phyloP scores from a whole-genome alignment of 345 rosid species.

The Pistacia atlantica region DNA sequence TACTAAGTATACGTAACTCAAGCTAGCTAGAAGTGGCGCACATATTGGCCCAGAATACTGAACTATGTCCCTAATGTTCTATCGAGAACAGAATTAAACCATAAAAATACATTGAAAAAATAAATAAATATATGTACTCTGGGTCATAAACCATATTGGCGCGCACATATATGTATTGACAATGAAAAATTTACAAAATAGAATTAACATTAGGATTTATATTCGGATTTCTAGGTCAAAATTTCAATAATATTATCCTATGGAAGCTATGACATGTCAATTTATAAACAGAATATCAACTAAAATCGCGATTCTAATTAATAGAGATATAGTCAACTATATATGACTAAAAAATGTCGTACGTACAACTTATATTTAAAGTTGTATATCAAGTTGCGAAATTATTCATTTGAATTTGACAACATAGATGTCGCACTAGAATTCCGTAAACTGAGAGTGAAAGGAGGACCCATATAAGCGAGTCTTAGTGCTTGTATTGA shows the following conservation, averaged over 20 bases:
- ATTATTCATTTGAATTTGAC: background rate
- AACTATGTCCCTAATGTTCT: background rate
- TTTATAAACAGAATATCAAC: background rate
- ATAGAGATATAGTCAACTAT: background rate
- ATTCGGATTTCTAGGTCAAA: background rate
- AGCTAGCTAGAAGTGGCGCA: background rate
- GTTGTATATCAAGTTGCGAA: background rate
- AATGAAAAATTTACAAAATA: too few relatives aligned
- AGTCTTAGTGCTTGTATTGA: slow-evolving; percentile 9
- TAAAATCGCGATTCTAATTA: background rate
- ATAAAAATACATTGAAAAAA: too few relatives aligned
- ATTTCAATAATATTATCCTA: background rate
- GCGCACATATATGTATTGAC: too few relatives aligned
- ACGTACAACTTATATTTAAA: background rate
- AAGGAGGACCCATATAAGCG: slow-evolving; percentile 20
- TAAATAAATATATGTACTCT: too few relatives aligned
- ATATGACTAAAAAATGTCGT: background rate
- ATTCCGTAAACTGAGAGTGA: background rate
- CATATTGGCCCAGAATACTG: background rate
- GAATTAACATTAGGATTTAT: background rate
- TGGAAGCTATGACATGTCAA: background rate
- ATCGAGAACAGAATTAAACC: background rate
- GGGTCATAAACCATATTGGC: too few relatives aligned
- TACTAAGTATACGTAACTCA: background rate
- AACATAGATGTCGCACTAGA: background rate